These are phyloP conservation scores for Pneumocystis murina DNA, from an alignment of 1,139 yeast species.

Conservation along the genomic window DNA sequence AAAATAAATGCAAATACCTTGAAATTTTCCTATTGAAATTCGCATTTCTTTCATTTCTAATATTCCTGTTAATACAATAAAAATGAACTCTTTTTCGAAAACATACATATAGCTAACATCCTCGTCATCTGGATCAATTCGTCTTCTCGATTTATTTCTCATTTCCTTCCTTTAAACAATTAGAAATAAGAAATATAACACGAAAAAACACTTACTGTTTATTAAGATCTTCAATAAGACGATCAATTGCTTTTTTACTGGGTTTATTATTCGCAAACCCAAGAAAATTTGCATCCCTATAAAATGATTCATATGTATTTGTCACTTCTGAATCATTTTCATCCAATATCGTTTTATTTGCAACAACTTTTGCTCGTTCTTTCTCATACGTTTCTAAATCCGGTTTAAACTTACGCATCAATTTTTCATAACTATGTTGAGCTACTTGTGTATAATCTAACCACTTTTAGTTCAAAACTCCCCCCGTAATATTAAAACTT, in stretches of 20 bases:
- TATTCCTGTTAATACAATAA: neutral
- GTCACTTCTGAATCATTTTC: slow-evolving; percentile 12
- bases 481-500: neutral
- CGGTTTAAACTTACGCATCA: slow-evolving; percentile 28
- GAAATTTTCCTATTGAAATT: slow-evolving; percentile 63
- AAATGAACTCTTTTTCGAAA: neutral
- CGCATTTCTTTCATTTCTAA: slow-evolving; percentile 52
- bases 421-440: slow-evolving; percentile 30
- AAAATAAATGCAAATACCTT: slow-evolving; percentile 37
- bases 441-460: slow-evolving; percentile 17
- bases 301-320: slow-evolving; percentile 1
- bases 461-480: neutral
- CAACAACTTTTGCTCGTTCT: slow-evolving; percentile 20
- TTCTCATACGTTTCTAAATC: slow-evolving; percentile 32
- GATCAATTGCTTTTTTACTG: slow-evolving; percentile 27
- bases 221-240: slow-evolving; percentile 29
- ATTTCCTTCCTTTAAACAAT: slow-evolving; percentile 19
- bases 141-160: slow-evolving; percentile 25
- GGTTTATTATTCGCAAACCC: slow-evolving; percentile 24
- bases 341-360: slow-evolving; percentile 13
- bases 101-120: slow-evolving; percentile 28
- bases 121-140: slow-evolving; percentile 24
- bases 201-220: slow-evolving; percentile 23
- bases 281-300: slow-evolving; percentile 13
- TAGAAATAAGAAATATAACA: neutral